Evolutionary conservation across 2,329 filamentous ascomycete genomes (phyloP).

Genomic region (Macrophomina phaseolina): DNA sequence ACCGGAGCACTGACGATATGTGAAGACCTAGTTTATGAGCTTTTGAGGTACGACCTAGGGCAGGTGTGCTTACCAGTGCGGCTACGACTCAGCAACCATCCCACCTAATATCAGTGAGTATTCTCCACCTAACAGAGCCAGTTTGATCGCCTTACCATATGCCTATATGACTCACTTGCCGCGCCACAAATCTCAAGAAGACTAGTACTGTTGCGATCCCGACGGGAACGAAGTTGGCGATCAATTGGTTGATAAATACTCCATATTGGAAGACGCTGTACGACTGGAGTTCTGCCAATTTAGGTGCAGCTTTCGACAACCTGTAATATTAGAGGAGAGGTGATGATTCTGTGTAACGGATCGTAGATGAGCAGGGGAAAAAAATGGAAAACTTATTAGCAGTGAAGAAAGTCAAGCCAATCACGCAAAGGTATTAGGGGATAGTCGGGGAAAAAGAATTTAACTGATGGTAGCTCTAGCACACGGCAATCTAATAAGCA

Average conservation of each 20-base stretch:
- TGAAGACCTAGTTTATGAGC: slow-evolving; percentile 1
- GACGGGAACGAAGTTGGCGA: background rate
- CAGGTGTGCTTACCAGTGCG: slow-evolving; percentile 1
- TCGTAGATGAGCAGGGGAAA: no score
- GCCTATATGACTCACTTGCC: background rate
- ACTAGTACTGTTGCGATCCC: background rate
- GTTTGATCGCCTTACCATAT: background rate
- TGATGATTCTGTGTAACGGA: background rate
- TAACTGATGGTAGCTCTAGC: background rate
- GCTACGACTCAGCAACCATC: slow-evolving; percentile 4
- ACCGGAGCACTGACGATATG: background rate
- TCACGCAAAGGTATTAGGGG: background rate
- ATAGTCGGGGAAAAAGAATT: background rate
- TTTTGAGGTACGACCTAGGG: background rate
- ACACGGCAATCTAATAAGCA: background rate
- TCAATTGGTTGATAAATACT: slow-evolving; percentile 6
- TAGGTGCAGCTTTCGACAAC: background rate
- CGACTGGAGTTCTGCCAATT: background rate
- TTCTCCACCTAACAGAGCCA: background rate
- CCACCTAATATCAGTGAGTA: background rate
- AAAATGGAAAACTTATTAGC: background rate
- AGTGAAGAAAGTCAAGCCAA: background rate
- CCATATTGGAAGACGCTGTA: slow-evolving; percentile 2
- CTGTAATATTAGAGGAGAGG: background rate
- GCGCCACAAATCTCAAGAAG: slow-evolving; percentile 7